Base-by-base conservation (phyloP, 345 rosid species). In the Salix suchowensis region DNA sequence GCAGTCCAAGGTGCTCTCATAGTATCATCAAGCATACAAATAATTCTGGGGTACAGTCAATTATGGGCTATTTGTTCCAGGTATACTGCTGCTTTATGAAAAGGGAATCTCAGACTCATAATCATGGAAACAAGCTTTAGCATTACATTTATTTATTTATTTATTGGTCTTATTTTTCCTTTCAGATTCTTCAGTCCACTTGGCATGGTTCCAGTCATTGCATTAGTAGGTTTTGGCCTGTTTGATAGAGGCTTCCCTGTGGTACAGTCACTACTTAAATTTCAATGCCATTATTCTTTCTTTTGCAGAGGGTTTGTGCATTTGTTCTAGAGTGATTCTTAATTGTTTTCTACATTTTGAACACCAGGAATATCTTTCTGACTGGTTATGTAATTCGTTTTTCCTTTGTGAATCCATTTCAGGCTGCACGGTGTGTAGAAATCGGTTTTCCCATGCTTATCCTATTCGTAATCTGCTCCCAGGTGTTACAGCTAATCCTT, bases 1-100 rank as follows among this genome's bases (percentile, higher is more conserved):
- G 99, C 99, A 1, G 97, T 96, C 68, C 99, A 96, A 89, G 99
- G 98, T 55, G 99, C 99, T 46, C 74, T 96, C 23, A 96, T 96
- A 30, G 97, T 96, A 71, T 91, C 98, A 84, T 96, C 99, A 66
- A 96, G 98, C 79, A 83, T 96, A 80, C 98, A 96, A 79, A 96
- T 93, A 79, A 90, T 96, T 74, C 86, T 96, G 55, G 99, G 98
- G 58, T 96, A 88, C 82, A 96, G 99, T 82, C 99, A 93, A 68
- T 78, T 96, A 79, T 93, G 99, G 99, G 98, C 89, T 39, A 91
- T 96, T 34, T 93, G 94, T 84, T 89, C 99, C 86, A 91, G 99
- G 98, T 95, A 32, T 32, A 87, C 64, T 65, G 10, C 58, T 52
- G 23, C 54, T 36, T 75, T 54, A 54, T 19, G 18, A 15, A 13